Evolutionary conservation across 345 rosid genomes (phyloP).

Genomic region (Angophora floribunda): DNA sequence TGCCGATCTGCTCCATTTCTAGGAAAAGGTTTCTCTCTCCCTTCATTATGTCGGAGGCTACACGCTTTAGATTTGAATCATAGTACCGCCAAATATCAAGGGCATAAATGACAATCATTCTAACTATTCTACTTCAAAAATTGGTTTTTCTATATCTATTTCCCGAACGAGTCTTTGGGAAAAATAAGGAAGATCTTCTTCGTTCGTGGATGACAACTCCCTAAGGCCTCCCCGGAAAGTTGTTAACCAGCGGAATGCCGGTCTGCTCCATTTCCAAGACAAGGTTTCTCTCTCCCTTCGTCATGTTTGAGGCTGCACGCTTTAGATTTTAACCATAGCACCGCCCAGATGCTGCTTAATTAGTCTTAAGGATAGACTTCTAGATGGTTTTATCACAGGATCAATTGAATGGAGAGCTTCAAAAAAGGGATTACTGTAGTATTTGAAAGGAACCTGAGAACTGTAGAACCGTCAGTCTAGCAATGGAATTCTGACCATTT

Average conservation of each 20-base stretch:
- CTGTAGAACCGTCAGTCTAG: neutral
- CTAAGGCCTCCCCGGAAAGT: slow-evolving; percentile 47
- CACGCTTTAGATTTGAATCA: too few relatives aligned
- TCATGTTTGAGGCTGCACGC: neutral
- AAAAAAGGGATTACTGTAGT: neutral
- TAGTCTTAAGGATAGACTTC: too few relatives aligned
- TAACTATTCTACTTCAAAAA: too few relatives aligned
- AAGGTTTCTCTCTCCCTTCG: slow-evolving; percentile 41
- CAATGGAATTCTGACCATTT: neutral
- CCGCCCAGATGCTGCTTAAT: too few relatives aligned
- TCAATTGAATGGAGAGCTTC: neutral
- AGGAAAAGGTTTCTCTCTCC: too few relatives aligned
- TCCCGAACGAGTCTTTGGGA: too few relatives aligned
- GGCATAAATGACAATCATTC: too few relatives aligned
- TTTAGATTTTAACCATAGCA: neutral
- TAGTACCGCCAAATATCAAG: too few relatives aligned
- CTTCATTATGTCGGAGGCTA: too few relatives aligned
- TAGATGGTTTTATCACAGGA: neutral
- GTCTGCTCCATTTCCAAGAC: slow-evolving; percentile 83
- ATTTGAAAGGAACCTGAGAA: neutral
- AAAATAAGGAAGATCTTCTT: slow-evolving; percentile 1
- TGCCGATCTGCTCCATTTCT: too few relatives aligned
- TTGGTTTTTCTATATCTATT: too few relatives aligned
- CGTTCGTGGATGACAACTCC: slow-evolving; percentile 56
- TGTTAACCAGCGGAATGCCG: slow-evolving; percentile 94